Base-by-base conservation (phyloP, 1,139 yeast genomes). In the Candida sp. region DNA sequence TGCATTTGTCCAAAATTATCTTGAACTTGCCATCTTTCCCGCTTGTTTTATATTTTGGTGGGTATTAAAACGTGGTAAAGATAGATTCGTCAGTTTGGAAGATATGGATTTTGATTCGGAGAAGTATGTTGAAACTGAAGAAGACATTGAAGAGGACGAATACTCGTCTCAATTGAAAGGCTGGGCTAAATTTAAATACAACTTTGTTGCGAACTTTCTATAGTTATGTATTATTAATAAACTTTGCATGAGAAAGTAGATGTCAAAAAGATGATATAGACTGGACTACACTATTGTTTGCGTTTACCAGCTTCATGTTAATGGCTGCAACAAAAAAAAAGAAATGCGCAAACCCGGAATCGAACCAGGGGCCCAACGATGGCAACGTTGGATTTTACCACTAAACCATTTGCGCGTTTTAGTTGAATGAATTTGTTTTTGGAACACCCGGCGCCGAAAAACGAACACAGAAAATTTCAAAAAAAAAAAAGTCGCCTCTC, bases 41-140 rank as follows among this genome's bases (percentile, higher is more conserved):
- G 39, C 58, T 5, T 54, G 65, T 22, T 70, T 67, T 50, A 21
- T 63, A 4, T 45, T 63, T 40, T 32, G 70, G 75, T 75, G 75
- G 75, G 78, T 83, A 77, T 66, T 63, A 43, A 75, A 64, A 48
- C 66, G 72, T 43, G 69, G 70, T 4, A 63, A 64, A 44, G 84
- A 82, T 45, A 66, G 63, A 45, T 74, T 77, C 53, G 73, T 77
- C 8, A 68, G 64, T 41, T 58, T 64, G 5, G 72, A 68, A 44
- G 82, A 80, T 21, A 81, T 82, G 84, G 87, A 82, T 55, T 77
- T 82, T 42, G 84, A 76, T 41, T 74, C 83, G 7, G 87, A 81
- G 53, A 66, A 79, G 47, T 82, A 82, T 56, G 53, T 67, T 33
- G 78, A 75, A 48, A 66, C 79, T 3, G 71, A 66, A 39, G 82